Percentiles rank a stretch among this genome's conserved stretches.
These are phyloP conservation scores for Phanerochaete carnosa DNA, from an alignment of 768 basidiomycete species.

Conservation along the genomic window DNA sequence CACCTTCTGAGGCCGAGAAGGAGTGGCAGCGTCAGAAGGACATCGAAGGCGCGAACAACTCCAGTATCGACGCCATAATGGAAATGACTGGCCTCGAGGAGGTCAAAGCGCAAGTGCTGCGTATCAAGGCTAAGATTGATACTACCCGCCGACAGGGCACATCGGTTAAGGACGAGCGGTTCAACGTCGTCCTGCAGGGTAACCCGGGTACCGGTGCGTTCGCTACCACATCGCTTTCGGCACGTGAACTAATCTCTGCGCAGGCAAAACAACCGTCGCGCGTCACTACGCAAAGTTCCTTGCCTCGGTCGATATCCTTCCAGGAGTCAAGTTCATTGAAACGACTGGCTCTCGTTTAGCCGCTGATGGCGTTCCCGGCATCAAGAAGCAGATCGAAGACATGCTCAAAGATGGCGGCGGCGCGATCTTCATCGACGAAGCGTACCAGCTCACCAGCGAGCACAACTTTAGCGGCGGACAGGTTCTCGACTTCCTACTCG, in stretches of 20 bases:
- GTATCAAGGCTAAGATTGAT: constrained; percentile 58
- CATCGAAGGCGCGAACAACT: constrained; percentile 47
- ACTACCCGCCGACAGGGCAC: constrained; percentile 48
- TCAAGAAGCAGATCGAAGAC: constrained; percentile 46
- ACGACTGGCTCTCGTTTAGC: constrained; percentile 61
- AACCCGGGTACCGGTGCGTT: constrained; percentile 72
- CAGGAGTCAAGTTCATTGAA: constrained; percentile 53
- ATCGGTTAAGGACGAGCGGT: constrained; percentile 51
- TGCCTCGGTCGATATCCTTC: constrained; percentile 49
- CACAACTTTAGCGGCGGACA: constrained; percentile 48
- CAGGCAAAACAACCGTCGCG: constrained; percentile 72
- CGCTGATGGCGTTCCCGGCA: constrained; percentile 50
- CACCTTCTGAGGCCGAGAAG: constrained; percentile 15
- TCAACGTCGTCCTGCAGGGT: constrained; percentile 61
- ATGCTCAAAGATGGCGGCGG: constrained; percentile 56
- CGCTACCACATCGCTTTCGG: neutral
- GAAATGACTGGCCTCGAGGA: constrained; percentile 65
- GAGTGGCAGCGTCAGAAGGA: constrained; percentile 61
- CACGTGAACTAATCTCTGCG: neutral
- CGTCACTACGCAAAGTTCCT: constrained; percentile 62
- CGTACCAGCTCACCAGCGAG: constrained; percentile 57
- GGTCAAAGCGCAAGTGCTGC: constrained; percentile 59
- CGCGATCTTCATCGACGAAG: constrained; percentile 67
- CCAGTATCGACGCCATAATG: constrained; percentile 65
- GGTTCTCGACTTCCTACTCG: constrained; percentile 66